A percentile compares a stretch with the other conserved stretches of the same genome.
These are phyloP conservation scores for Schizopora paradoxa DNA, from an alignment of 1,284 basidiomycete genomes.

Conservation along the genomic window DNA sequence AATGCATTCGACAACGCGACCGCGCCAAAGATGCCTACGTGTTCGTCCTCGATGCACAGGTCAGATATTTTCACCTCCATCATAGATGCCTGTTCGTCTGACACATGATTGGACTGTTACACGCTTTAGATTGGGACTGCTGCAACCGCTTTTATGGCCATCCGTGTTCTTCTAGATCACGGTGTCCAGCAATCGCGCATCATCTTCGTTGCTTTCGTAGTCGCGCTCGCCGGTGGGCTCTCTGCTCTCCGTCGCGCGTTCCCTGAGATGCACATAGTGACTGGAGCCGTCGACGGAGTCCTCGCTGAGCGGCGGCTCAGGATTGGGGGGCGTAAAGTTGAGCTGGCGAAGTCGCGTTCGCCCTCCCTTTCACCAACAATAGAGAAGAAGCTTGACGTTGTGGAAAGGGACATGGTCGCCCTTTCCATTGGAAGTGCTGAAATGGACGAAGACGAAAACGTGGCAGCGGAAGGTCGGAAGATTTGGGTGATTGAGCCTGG, in stretches of 20 bases:
- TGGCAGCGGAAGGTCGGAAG: slow-evolving; percentile 41
- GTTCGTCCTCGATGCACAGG: slow-evolving; percentile 90
- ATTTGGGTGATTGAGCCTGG: slow-evolving; percentile 77
- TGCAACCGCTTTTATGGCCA: slow-evolving; percentile 93
- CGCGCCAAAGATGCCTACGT: slow-evolving; percentile 73
- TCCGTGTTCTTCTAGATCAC: slow-evolving; percentile 93
- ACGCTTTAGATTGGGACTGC: slow-evolving; percentile 97
- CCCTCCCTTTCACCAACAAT: too few relatives aligned
- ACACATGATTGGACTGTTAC: slow-evolving; percentile 6
- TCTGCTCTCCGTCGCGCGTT: slow-evolving; percentile 78
- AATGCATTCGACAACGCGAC: slow-evolving; percentile 58
- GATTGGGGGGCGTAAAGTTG: slow-evolving; percentile 32
- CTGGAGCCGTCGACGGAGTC: slow-evolving; percentile 73
- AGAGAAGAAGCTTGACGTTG: too few relatives aligned
- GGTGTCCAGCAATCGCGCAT: slow-evolving; percentile 84
- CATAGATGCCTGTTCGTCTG: not conserved
- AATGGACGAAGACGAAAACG: slow-evolving; percentile 30
- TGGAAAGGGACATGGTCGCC: too few relatives aligned
- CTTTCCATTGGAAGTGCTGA: too few relatives aligned
- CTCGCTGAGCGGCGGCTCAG: slow-evolving; percentile 69
- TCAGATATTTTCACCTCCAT: slow-evolving; percentile 24
- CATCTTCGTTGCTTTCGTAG: slow-evolving; percentile 86
- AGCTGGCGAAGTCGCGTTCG: slow-evolving; percentile 30
- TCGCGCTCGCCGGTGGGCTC: slow-evolving; percentile 75
- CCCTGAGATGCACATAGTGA: slow-evolving; percentile 76